A percentile compares a stretch with the other conserved stretches of the same genome.
Conservation (phyloP, 2,329 filamentous ascomycete genomes). For the Epichloe typhina region DNA sequence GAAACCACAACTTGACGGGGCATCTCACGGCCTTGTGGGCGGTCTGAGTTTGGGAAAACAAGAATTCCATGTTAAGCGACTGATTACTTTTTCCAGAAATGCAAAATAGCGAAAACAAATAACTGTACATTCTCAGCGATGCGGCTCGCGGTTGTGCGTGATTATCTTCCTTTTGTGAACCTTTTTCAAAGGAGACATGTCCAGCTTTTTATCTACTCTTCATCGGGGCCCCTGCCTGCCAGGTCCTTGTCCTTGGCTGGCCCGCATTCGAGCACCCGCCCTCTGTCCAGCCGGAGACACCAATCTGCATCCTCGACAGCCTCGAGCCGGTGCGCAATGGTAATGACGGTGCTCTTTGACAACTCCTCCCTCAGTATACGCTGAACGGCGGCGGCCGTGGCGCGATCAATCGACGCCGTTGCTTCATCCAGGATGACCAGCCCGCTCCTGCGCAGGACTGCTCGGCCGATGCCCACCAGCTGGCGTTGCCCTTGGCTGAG, state of each 20-base stretch:
- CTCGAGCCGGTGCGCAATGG: conserved; percentile 52
- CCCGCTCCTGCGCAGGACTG: conserved; percentile 45
- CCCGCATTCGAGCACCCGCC: conserved; percentile 36
- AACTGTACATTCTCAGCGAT: too few species aligned
- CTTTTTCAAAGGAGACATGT: too few species aligned
- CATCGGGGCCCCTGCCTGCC: background rate
- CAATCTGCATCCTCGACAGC: conserved; percentile 47
- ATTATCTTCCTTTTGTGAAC: background rate
- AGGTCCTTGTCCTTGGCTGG: conserved; percentile 18
- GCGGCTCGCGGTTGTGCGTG: too few species aligned
- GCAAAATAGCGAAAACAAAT: too few species aligned
- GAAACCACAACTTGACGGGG: too few species aligned
- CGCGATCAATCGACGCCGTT: conserved; percentile 48
- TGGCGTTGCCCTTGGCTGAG: conserved; percentile 51
- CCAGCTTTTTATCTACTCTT: too few species aligned
- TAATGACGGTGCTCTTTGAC: conserved; percentile 44
- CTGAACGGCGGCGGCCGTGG: conserved; percentile 45
- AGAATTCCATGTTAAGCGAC: too few species aligned
- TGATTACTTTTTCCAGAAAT: too few species aligned
- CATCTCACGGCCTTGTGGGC: too few species aligned
- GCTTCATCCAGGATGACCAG: conserved; percentile 53
- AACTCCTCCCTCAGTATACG: conserved; percentile 42
- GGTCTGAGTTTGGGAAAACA: too few species aligned
- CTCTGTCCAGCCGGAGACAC: conserved; percentile 38
- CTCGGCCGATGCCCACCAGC: conserved; percentile 46